Base-by-base conservation (phyloP, 2,329 filamentous ascomycete species). In the Colletotrichum cereale region DNA sequence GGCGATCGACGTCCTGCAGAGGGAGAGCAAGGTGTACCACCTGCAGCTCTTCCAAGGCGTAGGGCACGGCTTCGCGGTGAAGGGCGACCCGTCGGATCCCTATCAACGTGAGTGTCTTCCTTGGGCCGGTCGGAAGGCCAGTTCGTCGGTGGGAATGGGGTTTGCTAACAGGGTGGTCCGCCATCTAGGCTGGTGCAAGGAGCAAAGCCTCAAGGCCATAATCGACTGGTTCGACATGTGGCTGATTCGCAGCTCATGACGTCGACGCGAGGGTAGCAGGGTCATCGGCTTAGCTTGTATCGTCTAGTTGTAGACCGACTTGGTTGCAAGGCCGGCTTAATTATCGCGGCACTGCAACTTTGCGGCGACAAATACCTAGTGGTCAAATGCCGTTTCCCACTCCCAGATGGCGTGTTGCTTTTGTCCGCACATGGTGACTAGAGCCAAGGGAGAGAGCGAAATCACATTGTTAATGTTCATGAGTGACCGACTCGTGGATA, bases 61-160 rank as follows among this genome's bases (percentile, higher is more conserved):
- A 21, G 80, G 84, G 71, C 91, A 92, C 77, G 90, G 91, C 0
- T 93, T 92, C 77, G 88, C 88, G 10, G 85, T 90, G 11, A 85
- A 89, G 62, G 86, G 83, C 3, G 88, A 92, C 75, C 76, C 81
- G 52, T 76, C 82, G 16, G 79, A 85, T 11, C 68, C 68, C 0
- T 71, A 71, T 31, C 68, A 71, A 14, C 68, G 68, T 71, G 18
- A 64, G 68, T 57, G 42, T n/a, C 6, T 38, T 0, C 24, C 11
- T 21, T 10, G n/a, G 5, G 21, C 5, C 16, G n/a, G 6, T 5
- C 21, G n/a, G n/a, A n/a, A n/a, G n/a, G n/a, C 11, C 0, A 18
- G 26, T 10, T 72, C 77, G 31, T 21, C 21, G 84, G 73, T 75
- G 82, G 80, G 64, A 14, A 26, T 36, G 1, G 11, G 24, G 5